A percentile compares a stretch with the other conserved stretches of the same genome.
Conservation (phyloP, 495 filamentous ascomycete species). For the Eremomyces bilateralis region DNA sequence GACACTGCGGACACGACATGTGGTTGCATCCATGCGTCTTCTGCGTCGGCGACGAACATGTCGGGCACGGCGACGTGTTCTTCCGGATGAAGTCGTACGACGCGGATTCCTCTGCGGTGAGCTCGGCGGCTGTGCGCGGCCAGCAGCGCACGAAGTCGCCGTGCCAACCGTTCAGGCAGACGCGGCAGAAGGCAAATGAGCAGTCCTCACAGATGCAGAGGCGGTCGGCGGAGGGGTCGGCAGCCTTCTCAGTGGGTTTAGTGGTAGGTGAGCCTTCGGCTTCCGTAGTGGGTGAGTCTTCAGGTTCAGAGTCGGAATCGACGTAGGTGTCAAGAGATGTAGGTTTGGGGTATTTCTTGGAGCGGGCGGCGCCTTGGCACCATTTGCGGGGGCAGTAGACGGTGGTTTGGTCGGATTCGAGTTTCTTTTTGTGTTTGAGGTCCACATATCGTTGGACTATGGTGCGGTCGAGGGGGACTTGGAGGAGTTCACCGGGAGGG, state of each 20-base stretch:
- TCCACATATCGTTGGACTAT: constrained; percentile 67
- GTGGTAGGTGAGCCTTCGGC: constrained; percentile 5
- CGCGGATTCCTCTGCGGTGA: constrained; percentile 65
- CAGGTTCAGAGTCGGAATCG: constrained; percentile 26
- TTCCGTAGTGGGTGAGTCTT: constrained; percentile 10
- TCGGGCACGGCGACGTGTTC: constrained; percentile 79
- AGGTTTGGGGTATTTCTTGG: constrained; percentile 53
- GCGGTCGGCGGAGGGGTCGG: constrained; percentile 21
- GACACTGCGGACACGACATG: constrained; percentile 83
- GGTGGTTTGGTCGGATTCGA: constrained; percentile 77
- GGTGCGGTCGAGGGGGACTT: constrained; percentile 56
- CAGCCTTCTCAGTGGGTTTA: neutral
- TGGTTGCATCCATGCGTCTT: constrained; percentile 95
- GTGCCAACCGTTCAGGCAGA: constrained; percentile 66
- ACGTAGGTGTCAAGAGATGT: constrained; percentile 12
- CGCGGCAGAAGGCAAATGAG: constrained; percentile 70
- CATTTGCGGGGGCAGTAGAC: constrained; percentile 86
- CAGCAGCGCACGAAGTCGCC: constrained; percentile 49
- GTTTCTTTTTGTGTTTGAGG: constrained; percentile 73
- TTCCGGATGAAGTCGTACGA: constrained; percentile 57
- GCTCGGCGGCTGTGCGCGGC: constrained; percentile 35
- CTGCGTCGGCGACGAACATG: constrained; percentile 62
- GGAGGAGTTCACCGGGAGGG: constrained; percentile 67
- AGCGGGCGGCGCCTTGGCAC: constrained; percentile 81
- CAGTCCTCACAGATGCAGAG: constrained; percentile 79